Base-by-base conservation (phyloP, 148 eudicot genomes). In the Suaeda aralocaspica region DNA sequence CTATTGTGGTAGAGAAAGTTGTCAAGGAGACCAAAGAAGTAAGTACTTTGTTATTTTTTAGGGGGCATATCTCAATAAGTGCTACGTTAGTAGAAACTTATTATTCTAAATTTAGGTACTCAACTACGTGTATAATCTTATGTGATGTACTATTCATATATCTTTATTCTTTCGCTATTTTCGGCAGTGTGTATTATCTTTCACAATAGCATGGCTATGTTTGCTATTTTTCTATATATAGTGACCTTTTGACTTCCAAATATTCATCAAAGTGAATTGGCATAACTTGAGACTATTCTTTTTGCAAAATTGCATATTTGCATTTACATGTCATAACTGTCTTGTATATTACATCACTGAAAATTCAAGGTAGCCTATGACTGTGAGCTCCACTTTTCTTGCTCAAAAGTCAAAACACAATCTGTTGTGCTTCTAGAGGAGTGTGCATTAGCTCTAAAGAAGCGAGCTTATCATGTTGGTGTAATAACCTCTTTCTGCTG, bases 21-120 rank as follows among this genome's bases (percentile, higher is more conserved):
- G 80, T 82, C 59, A 82, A 79, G 78, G 85, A 82, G 73, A 82
- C 74, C 28, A 82, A 79, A 66, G 67, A 77, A 29, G 85, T 78
- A 59, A 36, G 41, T 36, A 3, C 8, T 8, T 36, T 36, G 8
- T 4, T 36, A 36, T 36, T 36, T 36, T 36, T 36, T 36, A 4
- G 5, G 8, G 8, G 41, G 41, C 5, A 36, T 36, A 8, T 36
- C 41, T 36, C 41, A 36, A 36, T 36, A 36, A 36, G 41, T 36
- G 4, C 4, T 36, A 8, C 41, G 8, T 36, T 2, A 45, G 24
- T 51, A 29, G 21, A 3, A 51, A 18, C 56, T 51, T 51, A 21
- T 11, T 15, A 31, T 3, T n/a, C 8, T 36, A 36, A 4, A 36
- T 36, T 36, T 36, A 36, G 41, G 41, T 36, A 4, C 41, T 36